Base-by-base conservation (phyloP, 2,329 filamentous ascomycete genomes). In the Stagonosporopsis rhizophila region DNA sequence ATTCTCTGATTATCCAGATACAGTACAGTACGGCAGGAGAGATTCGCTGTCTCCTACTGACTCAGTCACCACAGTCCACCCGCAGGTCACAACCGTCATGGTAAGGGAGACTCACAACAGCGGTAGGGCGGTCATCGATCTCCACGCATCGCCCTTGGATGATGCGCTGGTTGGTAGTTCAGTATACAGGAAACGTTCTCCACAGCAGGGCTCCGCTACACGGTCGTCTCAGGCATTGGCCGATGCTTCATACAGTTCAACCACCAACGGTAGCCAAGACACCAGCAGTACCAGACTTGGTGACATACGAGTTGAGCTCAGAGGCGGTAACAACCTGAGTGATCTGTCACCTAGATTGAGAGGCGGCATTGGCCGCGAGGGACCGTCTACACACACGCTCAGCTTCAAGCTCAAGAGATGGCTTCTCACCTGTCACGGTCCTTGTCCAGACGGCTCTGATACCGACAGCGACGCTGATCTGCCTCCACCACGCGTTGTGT, bases 381-480 rank as follows among this genome's bases (percentile, higher is more conserved):
- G 23, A 3, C 11, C 19, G 1, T 42, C 53, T 27, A 42, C 42
- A 8, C 45, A 44, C 9, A 46, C 42, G 1, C 32, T 56, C 15
- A 28, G 28, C 8, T 47, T 42, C 38, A 56, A 52, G 14, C 30
- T 56, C 22, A 56, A 47, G 25, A 23, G 38, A 11, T 52, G 47
- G 53, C 25, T 56, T 14, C 23, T 56, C 17, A 46, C 44, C 15
- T 56, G 47, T 20, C 53, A 48, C 12, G 44, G 51, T 3, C 41
- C 41, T 27, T 56, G 47, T 40, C 30, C 38, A 12, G 30, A 38
- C 14, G 19, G 38, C 11, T 19, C 38, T 23, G 53, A 52, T 4
- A 47, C 35, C 6, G 47, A 52, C 19, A 56, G 42, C 23, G 53
- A 52, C 14, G 38, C 32, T 12, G 47, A 47, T 9, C n/a, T 52